Percentiles rank a stretch among this genome's conserved stretches.
These are phyloP conservation scores for Candida schatavii DNA, from an alignment of 805 yeast genomes.

Conservation along the genomic window DNA sequence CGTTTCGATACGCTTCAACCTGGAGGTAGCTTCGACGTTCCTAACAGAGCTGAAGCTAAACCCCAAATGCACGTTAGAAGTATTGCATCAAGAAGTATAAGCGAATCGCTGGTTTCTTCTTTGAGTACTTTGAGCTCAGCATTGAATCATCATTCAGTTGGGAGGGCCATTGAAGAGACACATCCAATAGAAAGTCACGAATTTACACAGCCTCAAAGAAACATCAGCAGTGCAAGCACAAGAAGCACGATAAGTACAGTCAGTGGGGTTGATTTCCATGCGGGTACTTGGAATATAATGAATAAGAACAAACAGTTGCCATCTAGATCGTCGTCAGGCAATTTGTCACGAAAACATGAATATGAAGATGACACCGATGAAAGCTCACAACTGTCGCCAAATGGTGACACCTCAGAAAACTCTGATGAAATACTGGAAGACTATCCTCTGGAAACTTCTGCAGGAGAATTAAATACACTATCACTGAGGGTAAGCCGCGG, in stretches of 20 bases:
- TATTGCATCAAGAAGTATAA: constrained; percentile 21
- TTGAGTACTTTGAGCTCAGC: constrained; percentile 36
- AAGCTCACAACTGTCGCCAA: too few species aligned
- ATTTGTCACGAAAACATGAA: too few species aligned
- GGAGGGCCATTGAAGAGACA: not conserved
- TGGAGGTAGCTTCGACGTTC: too few species aligned
- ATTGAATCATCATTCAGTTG: not conserved
- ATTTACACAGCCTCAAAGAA: not conserved
- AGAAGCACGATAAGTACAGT: not conserved
- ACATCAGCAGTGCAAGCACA: not conserved
- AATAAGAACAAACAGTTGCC: too few species aligned
- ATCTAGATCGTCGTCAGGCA: too few species aligned
- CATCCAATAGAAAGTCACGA: too few species aligned
- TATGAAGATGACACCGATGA: too few species aligned
- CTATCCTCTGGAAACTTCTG: not conserved
- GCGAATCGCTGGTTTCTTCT: constrained; percentile 38
- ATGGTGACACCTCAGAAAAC: too few species aligned
- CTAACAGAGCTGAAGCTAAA: too few species aligned
- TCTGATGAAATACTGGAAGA: not conserved
- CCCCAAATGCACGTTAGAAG: constrained; percentile 1
- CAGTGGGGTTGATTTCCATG: not conserved
- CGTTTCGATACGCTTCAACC: too few species aligned
- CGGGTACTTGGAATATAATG: not conserved
- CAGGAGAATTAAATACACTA: constrained; percentile 1
- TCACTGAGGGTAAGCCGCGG: too few species aligned